Conservation (phyloP, 2,329 filamentous ascomycete genomes). For the Thermothelomyces thermophilus region DNA sequence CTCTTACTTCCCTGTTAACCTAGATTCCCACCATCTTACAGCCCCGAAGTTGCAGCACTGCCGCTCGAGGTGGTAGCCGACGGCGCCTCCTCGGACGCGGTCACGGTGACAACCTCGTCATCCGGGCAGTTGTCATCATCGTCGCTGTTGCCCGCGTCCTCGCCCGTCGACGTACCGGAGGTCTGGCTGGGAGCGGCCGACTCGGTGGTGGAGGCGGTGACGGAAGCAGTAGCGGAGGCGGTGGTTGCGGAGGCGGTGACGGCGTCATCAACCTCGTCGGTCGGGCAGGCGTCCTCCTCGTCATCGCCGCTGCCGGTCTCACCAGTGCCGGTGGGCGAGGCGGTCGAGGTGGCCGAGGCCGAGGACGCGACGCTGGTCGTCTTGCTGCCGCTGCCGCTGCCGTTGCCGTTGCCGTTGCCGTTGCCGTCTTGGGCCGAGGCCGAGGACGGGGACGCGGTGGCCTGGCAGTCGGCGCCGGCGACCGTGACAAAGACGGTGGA, state of each 20-base stretch:
- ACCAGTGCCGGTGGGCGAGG: not conserved
- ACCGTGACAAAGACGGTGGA: no score
- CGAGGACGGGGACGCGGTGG: not conserved
- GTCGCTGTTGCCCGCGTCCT: no score
- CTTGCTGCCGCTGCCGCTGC: not conserved
- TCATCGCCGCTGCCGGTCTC: slow-evolving; percentile 1
- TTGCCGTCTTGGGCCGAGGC: no score
- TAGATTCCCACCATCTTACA: not conserved
- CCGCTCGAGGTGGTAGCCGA: not conserved
- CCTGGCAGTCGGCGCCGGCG: not conserved
- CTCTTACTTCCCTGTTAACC: not conserved
- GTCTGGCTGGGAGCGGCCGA: slow-evolving; percentile 1
- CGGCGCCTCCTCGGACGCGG: not conserved
- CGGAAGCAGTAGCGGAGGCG: slow-evolving; percentile 2
- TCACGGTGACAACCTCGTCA: slow-evolving; percentile 16
- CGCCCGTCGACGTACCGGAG: no score
- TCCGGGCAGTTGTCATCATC: slow-evolving; percentile 9
- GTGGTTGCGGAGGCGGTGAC: slow-evolving; percentile 7
- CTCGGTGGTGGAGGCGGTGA: slow-evolving; percentile 6
- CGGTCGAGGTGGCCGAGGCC: not conserved
- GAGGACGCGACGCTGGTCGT: slow-evolving; percentile 1
- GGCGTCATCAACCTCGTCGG: slow-evolving; percentile 19
- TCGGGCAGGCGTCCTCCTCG: slow-evolving; percentile 13
- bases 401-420: no score
- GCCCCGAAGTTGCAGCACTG: not conserved